These are phyloP conservation scores for Arachis hypogaea DNA, from an alignment of 306 rosid genomes.

Conservation along the genomic window DNA sequence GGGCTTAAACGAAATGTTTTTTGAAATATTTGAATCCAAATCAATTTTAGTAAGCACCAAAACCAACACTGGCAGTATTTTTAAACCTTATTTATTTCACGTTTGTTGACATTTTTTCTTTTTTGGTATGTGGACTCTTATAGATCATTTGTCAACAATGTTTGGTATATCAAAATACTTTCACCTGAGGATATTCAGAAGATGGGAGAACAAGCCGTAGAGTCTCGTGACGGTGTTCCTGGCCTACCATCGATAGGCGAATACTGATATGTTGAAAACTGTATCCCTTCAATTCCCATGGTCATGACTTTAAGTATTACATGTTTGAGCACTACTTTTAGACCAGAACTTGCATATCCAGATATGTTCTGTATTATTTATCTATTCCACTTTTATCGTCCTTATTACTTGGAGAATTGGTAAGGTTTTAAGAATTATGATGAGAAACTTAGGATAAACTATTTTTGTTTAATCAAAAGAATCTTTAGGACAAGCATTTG, in stretches of 20 bases:
- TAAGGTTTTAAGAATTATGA: conserved; percentile 10
- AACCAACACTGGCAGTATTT: too few species aligned
- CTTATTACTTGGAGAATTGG: conserved; percentile 19
- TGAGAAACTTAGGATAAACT: conserved; percentile 30
- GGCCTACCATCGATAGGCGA: conserved; percentile 67
- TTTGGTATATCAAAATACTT: conserved; percentile 86
- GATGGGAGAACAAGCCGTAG: conserved; percentile 72
- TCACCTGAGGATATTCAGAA: conserved; percentile 84
- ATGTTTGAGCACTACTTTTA: conserved; percentile 33
- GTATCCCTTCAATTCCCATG: conserved; percentile 38
- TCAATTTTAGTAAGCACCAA: too few species aligned
- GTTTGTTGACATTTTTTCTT: conserved; percentile 30
- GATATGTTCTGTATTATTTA: conserved; percentile 33
- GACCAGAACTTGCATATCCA: conserved; percentile 25
- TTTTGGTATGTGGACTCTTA: conserved; percentile 34
- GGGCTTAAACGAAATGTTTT: too few species aligned
- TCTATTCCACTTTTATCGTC: conserved; percentile 25
- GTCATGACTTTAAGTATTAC: conserved; percentile 11
- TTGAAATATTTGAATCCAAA: too few species aligned
- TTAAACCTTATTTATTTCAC: too few species aligned
- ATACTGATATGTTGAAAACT: conserved; percentile 45
- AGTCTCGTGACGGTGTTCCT: conserved; percentile 58
- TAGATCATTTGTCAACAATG: conserved; percentile 83
- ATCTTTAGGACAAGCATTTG: too few species aligned
- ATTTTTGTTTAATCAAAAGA: not conserved